Evolutionary conservation across 176 grass and related monocot genomes (phyloP).

Genomic region (Raddia distichophylla): DNA sequence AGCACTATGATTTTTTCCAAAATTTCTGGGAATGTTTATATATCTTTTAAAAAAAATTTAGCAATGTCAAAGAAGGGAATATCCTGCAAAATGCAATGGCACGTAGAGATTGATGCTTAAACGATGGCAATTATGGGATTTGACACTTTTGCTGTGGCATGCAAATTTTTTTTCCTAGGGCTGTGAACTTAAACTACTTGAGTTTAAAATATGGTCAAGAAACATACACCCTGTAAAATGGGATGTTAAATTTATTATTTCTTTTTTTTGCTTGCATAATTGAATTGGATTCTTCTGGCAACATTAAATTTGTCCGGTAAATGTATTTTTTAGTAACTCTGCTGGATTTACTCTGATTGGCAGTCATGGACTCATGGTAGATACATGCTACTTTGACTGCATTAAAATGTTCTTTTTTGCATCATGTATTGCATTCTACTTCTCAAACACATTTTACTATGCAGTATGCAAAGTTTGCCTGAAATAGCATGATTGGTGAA

Average conservation of each 20-base stretch:
- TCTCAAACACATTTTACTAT: slow-evolving; percentile 18
- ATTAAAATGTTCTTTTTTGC: neutral
- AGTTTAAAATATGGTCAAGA: slow-evolving; percentile 6
- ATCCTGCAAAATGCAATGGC: too few species aligned
- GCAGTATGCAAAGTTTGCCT: slow-evolving; percentile 26
- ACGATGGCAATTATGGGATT: too few species aligned
- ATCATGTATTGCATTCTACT: neutral
- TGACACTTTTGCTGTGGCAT: too few species aligned
- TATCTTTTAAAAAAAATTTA: too few species aligned
- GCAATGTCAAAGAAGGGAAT: too few species aligned
- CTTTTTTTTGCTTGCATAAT: slow-evolving; percentile 28
- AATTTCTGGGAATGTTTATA: too few species aligned
- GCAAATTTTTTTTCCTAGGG: neutral
- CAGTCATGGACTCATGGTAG: neutral
- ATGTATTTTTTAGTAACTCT: slow-evolving; percentile 26
- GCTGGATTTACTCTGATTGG: slow-evolving; percentile 19
- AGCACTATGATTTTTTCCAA: too few species aligned
- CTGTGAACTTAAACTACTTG: slow-evolving; percentile 8
- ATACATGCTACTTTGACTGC: slow-evolving; percentile 13
- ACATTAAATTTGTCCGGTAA: slow-evolving; percentile 15
- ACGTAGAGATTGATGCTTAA: too few species aligned
- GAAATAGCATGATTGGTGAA: slow-evolving; percentile 13
- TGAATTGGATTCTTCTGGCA: neutral
- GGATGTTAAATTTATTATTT: slow-evolving; percentile 13
- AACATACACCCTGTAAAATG: slow-evolving; percentile 19